Evolutionary conservation across 164 flowering plant genomes (phyloP), one percentile per base, ranked within the genome.

Genomic region (Dillenia turbinata): DNA sequence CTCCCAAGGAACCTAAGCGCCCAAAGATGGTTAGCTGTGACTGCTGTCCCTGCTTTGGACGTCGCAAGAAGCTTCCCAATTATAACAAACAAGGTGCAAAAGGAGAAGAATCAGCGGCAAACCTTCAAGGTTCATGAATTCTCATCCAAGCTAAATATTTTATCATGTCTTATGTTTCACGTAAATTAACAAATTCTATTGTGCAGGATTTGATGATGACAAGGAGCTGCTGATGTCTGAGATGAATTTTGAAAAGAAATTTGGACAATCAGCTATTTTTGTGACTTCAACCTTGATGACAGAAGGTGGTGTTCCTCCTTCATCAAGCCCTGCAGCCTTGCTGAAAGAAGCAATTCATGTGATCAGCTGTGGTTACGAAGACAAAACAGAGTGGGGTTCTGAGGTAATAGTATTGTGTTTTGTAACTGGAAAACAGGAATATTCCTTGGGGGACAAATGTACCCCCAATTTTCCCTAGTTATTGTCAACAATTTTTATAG

Each of bases 291-390:
- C 98, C 13, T 68, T 94, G 44, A 87, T 87, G 91, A 88, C 85
- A 65, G 73, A 94, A 66, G 97, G 98, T 22, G 97, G 97, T 19
- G 89, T 89, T n/a, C 96, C 96, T 55, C 92, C 97, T 60, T 85
- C 96, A 9, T 83, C 98, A 1, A 90, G 96, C 71, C 96, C 96
- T 0, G 98, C 92, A 54, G 90, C 89, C 22, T 71, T 89, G 78
- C 89, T 94, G 7, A 94, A 94, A 70, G 98, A 94, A 83, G 97
- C 98, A 66, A 93, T 90, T 70, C 97, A 94, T 72, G 97, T 94
- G 11, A 90, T 90, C 57, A 94, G 98, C 72, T 93, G 98, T 62
- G 96, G 97, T 33, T 94, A 94, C 68, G 98, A 94, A 73, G 98
- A 90, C 76, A 90, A 85, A 70, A 94, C 98, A 3, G 96, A 89